These are phyloP conservation scores for Exophiala viscosa DNA, from an alignment of 2,329 filamentous ascomycete genomes.

Conservation along the genomic window DNA sequence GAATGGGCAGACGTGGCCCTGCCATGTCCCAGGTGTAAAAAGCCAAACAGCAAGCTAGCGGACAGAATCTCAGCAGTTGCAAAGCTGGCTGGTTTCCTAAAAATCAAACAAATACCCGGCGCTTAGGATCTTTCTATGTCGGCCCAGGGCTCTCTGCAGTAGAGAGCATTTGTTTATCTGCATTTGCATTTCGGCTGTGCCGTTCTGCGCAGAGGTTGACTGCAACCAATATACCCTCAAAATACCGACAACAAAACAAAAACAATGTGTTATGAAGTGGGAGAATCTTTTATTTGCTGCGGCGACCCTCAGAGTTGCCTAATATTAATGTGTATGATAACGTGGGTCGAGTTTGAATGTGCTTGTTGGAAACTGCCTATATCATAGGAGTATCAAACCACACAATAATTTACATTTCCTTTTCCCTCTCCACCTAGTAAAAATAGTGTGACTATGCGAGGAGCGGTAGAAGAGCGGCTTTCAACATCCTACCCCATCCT, in stretches of 20 bases:
- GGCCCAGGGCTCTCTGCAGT: not conserved
- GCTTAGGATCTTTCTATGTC: not conserved
- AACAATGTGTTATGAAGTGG: not conserved
- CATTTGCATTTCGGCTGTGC: not conserved
- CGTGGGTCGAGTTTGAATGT: not conserved
- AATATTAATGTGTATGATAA: slow-evolving; percentile 25
- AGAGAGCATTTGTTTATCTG: not conserved
- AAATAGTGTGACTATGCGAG: too few relatives aligned
- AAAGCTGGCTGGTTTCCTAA: not conserved
- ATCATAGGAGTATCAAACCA: too few relatives aligned
- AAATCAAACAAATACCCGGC: not conserved
- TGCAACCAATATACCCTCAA: not conserved
- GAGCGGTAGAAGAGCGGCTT: too few relatives aligned
- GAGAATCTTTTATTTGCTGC: not conserved
- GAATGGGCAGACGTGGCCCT: slow-evolving; percentile 36
- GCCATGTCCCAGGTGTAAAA: slow-evolving; percentile 46
- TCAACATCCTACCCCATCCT: not conserved
- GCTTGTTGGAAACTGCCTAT: not conserved
- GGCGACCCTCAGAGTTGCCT: not conserved
- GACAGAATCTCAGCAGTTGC: slow-evolving; percentile 6
- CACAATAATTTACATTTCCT: too few relatives aligned
- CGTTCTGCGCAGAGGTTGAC: not conserved
- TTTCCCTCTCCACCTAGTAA: too few relatives aligned
- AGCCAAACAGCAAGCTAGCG: slow-evolving; percentile 13
- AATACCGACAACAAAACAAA: not conserved